Conservation (phyloP, 1,139 yeast genomes). For the Lodderomyces jiufengensis region DNA sequence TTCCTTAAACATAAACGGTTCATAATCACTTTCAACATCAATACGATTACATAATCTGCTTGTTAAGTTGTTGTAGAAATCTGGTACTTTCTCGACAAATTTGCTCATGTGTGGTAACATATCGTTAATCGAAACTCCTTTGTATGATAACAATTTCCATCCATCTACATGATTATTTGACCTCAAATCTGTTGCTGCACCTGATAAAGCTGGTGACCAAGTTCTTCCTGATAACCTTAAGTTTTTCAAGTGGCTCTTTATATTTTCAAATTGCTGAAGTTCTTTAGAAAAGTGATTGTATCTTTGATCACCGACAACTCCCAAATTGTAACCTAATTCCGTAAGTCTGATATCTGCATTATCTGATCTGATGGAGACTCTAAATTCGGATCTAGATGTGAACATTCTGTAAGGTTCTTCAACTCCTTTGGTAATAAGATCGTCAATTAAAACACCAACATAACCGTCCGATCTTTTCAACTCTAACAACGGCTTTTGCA, state of each 20-base stretch:
- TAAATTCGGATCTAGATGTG: slow-evolving; percentile 90
- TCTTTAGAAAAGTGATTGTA: slow-evolving; percentile 50
- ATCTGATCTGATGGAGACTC: slow-evolving; percentile 86
- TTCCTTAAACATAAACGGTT: slow-evolving; percentile 77
- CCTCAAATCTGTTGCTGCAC: slow-evolving; percentile 44
- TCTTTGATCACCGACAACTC: slow-evolving; percentile 64
- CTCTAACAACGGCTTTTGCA: slow-evolving; percentile 44
- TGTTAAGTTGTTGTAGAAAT: slow-evolving; percentile 33
- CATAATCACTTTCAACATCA: slow-evolving; percentile 78
- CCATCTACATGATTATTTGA: slow-evolving; percentile 34
- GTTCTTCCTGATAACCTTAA: slow-evolving; percentile 50
- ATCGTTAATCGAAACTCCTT: slow-evolving; percentile 28
- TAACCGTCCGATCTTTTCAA: slow-evolving; percentile 81
- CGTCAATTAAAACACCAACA: slow-evolving; percentile 90
- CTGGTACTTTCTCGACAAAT: slow-evolving; percentile 16
- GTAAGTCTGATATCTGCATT: slow-evolving; percentile 90
- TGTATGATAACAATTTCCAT: slow-evolving; percentile 44
- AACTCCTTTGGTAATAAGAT: slow-evolving; percentile 90
- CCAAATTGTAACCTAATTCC: slow-evolving; percentile 58
- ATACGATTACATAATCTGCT: slow-evolving; percentile 56
- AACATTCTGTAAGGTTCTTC: slow-evolving; percentile 98
- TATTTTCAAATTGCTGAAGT: slow-evolving; percentile 39
- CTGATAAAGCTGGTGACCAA: slow-evolving; percentile 57
- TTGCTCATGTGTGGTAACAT: slow-evolving; percentile 32
- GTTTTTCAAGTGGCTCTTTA: slow-evolving; percentile 43